Conservation (phyloP, 2,329 filamentous ascomycete species). For the Alternaria burnsii region DNA sequence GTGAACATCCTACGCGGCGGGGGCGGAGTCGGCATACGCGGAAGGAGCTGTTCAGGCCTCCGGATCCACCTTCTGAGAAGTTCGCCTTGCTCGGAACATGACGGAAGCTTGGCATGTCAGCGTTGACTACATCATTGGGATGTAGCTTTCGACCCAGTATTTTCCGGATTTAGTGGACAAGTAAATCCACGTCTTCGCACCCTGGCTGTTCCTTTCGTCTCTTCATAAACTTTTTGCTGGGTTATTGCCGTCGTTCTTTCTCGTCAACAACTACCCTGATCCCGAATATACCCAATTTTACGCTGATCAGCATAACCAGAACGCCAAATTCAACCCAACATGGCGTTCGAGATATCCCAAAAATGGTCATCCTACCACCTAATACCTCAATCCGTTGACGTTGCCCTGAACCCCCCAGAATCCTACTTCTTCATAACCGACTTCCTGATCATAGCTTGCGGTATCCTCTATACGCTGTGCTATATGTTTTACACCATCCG, state of each 20-base stretch:
- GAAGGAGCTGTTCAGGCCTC: not conserved
- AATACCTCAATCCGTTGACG: conserved; percentile 62
- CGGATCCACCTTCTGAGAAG: conserved; percentile 8
- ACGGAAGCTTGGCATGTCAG: conserved; percentile 36
- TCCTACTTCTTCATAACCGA: conserved; percentile 54
- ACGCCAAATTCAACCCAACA: conserved; percentile 12
- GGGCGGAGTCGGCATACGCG: conserved; percentile 8
- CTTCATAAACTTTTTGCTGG: not conserved
- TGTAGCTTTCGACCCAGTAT: not conserved
- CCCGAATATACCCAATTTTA: not conserved
- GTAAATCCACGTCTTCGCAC: not conserved
- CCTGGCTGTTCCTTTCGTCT: not conserved
- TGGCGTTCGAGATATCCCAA: conserved; percentile 45
- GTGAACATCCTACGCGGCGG: not conserved
- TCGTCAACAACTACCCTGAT: not conserved
- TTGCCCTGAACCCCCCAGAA: conserved; percentile 49
- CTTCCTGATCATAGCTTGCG: conserved; percentile 52
- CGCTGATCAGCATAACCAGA: not conserved
- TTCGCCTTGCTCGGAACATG: conserved; percentile 22
- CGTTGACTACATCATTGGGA: conserved; percentile 12
- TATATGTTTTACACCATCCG: conserved; percentile 53
- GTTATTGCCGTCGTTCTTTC: not conserved
- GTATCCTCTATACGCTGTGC: conserved; percentile 52
- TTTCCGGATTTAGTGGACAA: conserved; percentile 1
- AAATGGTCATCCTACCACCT: conserved; percentile 56